Percentiles rank a stretch among this genome's conserved stretches.
Conservation (phyloP, 2,329 filamentous ascomycete genomes). For the Curvularia spicifera region DNA sequence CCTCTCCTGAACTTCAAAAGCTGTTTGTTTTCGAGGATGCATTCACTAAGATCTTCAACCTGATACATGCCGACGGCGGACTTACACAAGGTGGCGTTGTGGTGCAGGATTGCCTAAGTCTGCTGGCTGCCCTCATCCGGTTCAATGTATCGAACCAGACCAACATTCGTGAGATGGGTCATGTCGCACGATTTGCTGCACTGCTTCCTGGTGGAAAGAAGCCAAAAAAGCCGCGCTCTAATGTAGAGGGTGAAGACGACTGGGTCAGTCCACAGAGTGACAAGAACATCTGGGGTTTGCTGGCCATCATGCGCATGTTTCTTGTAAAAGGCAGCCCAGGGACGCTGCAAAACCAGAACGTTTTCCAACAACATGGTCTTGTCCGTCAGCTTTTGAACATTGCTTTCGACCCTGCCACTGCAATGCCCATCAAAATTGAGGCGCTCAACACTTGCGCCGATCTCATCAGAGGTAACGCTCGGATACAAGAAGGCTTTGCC, state of each 20-base stretch:
- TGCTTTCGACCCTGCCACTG: slow-evolving; percentile 76
- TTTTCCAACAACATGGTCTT: slow-evolving; percentile 84
- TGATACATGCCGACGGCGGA: slow-evolving; percentile 82
- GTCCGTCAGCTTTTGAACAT: slow-evolving; percentile 81
- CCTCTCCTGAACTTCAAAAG: slow-evolving; percentile 88
- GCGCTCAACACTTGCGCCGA: slow-evolving; percentile 86
- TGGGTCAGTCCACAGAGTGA: slow-evolving; percentile 82
- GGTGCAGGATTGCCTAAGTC: slow-evolving; percentile 90
- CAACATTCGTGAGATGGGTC: slow-evolving; percentile 89
- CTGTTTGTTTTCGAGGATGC: slow-evolving; percentile 94
- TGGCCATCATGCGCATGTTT: slow-evolving; percentile 87
- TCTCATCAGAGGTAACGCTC: slow-evolving; percentile 80
- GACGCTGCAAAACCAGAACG: slow-evolving; percentile 80
- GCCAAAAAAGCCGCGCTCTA: slow-evolving; percentile 60
- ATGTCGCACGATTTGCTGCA: slow-evolving; percentile 72
- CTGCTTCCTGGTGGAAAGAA: slow-evolving; percentile 69
- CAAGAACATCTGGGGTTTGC: slow-evolving; percentile 88
- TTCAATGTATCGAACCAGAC: slow-evolving; percentile 92
- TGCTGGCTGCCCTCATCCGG: slow-evolving; percentile 86
- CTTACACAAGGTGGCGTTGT: slow-evolving; percentile 82
- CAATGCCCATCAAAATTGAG: slow-evolving; percentile 81
- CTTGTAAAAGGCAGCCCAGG: slow-evolving; percentile 79
- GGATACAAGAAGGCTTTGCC: slow-evolving; percentile 86
- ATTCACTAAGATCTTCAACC: slow-evolving; percentile 82
- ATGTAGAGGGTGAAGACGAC: slow-evolving; percentile 65